Base-by-base conservation (phyloP, 2,329 filamentous ascomycete species). In the Alternaria sp. region DNA sequence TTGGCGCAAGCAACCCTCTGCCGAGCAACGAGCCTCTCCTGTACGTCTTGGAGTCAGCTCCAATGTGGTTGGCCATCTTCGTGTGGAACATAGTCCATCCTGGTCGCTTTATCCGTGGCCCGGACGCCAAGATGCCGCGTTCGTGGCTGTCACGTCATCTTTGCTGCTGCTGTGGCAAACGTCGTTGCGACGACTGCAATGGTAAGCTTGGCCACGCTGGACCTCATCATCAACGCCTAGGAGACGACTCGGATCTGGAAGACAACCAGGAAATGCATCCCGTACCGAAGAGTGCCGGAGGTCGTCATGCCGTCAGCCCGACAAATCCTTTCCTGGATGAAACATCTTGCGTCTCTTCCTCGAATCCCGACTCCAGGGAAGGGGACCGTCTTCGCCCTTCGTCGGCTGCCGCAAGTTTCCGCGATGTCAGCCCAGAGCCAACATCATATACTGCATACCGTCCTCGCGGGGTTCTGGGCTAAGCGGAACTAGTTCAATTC, bases 1-100 rank as follows among this genome's bases (percentile, higher is more conserved):
- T 84, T 36, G 73, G 74, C 50, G 13, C 59, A n/a, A 67, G 76
- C 30, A 85, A 84, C 70, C 77, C 79, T 1, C 77, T 86, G 28
- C 81, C 84, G 1, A 81, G 74, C 47, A 80, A 86, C 66, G 86
- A 88, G 70, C 81, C 72, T 5, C 88, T 86, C 69, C 80, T 84
- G 40, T 86, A 85, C 63, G 73, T 75, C 2, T 83, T 81, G 64
- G 87, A 89, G 71, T 85, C 85, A 1, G 72, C 84, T 3, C 86
- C 87, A 4, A 89, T 89, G 84, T 79, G 85, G 56, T 55, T 88
- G 19, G 70, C 69, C 9, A 61, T 73, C 21, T 10, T 73, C 0
- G 59, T 73, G 26, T 68, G 65, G 65, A 70, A 67, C 49, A 49
- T 68, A 17, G 59, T 67, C 10, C 67, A 61, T 21, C 61, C 62